Evolutionary conservation across 2,329 filamentous ascomycete species (phyloP), one percentile per base, ranked within the genome.

Genomic region (Trichoderma sp.): DNA sequence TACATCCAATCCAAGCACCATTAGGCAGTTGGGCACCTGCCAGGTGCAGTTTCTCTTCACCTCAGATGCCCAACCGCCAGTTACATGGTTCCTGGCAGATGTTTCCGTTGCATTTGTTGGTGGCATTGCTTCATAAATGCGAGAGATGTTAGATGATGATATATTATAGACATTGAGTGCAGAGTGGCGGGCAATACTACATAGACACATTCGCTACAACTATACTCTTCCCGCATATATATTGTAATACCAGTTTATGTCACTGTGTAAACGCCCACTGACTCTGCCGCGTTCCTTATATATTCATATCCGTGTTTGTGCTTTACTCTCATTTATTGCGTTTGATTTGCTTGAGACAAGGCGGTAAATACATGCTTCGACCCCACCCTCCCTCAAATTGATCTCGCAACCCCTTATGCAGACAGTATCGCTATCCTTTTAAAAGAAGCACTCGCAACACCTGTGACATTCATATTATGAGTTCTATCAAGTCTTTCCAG

Each of bases 401-500:
- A 9, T 13, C 19, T 37, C 32, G 0, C 42, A 7, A 10, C 58
- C 39, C 4, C 5, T 35, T n/a, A 37, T 1, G 1, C 32, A 42
- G 37, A 59, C 17, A 13, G 13, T 12, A 45, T 9, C 19, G 2
- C 22, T 7, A 6, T 27, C 25, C 25, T 9, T 37, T 12, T 15
- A 5, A 1, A 22, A 50, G 7, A 9, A 50, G 7, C 10, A 2
- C 2, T 8, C 15, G 1, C 8, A 13, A 9, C 2, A 2, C 2
- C 19, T 22, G 5, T 5, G 12, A 17, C 4, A 37, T 3, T 17
- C 19, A 12, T 13, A 34, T n/a, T 2, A 56, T 64, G 61, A 13
- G 10, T 7, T 19, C 25, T 5, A 5, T n/a, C 10, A 19, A 19
- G 22, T 9, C 17, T n/a, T 76, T 73, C 68, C 70, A 78, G 15